phyloP scores from a whole-genome alignment of 768 basidiomycete genomes.

The Pisolithus orientalis region DNA sequence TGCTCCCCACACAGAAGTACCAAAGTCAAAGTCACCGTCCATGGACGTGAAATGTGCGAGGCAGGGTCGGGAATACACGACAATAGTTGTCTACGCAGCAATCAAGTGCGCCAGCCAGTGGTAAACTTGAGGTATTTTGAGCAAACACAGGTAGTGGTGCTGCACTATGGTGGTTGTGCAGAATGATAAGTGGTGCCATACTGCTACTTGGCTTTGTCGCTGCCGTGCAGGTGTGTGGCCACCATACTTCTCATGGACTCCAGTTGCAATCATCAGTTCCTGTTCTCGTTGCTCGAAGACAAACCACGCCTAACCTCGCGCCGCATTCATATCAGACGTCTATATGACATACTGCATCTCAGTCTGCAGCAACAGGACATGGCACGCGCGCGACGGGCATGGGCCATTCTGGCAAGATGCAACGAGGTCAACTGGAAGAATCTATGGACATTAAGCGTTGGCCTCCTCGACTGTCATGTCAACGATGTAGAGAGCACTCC shows the following conservation, averaged over 20 bases:
- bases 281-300: slow-evolving; percentile 55
- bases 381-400: slow-evolving; percentile 57
- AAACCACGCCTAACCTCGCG: slow-evolving; percentile 48
- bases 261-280: slow-evolving; percentile 37
- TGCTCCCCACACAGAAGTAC: slow-evolving; percentile 67
- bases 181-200: background rate
- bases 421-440: slow-evolving; percentile 71
- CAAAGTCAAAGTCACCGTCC: slow-evolving; percentile 71
- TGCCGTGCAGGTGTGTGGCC: background rate
- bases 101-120: background rate
- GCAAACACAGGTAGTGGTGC: background rate
- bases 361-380: slow-evolving; percentile 63
- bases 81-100: background rate
- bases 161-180: background rate
- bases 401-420: slow-evolving; percentile 70
- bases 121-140: background rate
- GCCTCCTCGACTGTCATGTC: slow-evolving; percentile 39
- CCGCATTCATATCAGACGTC: slow-evolving; percentile 65
- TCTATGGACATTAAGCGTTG: slow-evolving; percentile 65
- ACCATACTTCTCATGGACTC: slow-evolving; percentile 10
- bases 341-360: slow-evolving; percentile 70
- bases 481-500: slow-evolving; percentile 24
- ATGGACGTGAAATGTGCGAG: slow-evolving; percentile 28
- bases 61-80: background rate
- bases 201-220: background rate